Evolutionary conservation across 2,329 filamentous ascomycete genomes (phyloP), one percentile per base, ranked within the genome.

Genomic region (Penicillium verrucosum): DNA sequence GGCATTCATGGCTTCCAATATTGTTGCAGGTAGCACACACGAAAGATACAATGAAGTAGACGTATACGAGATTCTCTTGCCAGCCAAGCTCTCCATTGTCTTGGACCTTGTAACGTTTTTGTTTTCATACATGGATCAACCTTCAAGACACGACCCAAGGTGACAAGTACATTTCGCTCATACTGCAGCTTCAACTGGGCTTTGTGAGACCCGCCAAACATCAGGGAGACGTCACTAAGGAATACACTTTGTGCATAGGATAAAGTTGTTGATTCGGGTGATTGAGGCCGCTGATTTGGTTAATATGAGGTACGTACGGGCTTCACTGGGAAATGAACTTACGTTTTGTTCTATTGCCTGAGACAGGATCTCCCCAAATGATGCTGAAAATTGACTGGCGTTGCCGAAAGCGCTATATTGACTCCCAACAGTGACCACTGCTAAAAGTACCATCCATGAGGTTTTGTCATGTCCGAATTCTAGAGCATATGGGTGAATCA

Each of bases 21-120:
- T 32, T 43, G 9, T 34, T 14, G 16, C 21, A 25, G 18, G 29
- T 14, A 11, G 14, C 18, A 51, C 48, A 12, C 16, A 51, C 48
- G 48, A 18, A 51, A 51, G 40, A 51, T 43, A 14, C 38, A 43
- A 32, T 51, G 48, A 34, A 51, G 16, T 32, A 51, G 27, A 34
- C 48, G 48, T 34, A 43, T 51, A 34, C 48, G 48, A 29, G 48
- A 51, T 27, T 51, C 48, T 30, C 38, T 51, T n/a, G 48, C 48
- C 21, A 51, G 48, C 48, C 38, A 51, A 5, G 29, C 5, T 43
- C 32, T 51, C 48, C 48, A 51, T 2, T 43, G 37, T 34, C 21
- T 34, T 18, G 38, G 48, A 3, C 6, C 14, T 43, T 25, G 48
- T 23, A 21, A 30, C 37, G 10, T 2, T 23, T 30, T 43, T 16